phyloP scores from a whole-genome alignment of 805 yeast genomes.

The Wickerhamomyces rabaulensis region DNA sequence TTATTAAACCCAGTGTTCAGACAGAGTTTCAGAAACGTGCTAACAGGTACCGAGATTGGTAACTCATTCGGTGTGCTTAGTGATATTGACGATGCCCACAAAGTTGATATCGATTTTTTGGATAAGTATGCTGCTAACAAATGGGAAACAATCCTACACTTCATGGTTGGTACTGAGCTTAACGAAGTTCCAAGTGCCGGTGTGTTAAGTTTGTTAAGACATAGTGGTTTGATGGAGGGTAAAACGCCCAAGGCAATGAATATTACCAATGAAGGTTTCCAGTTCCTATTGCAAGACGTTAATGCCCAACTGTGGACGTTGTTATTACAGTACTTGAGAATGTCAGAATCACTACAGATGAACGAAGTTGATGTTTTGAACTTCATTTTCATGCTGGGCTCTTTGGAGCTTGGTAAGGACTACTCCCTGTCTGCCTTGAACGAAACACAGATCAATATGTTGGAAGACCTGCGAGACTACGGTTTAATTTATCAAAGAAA shows the following conservation, averaged over 20 bases:
- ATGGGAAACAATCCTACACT: slow-evolving; percentile 95
- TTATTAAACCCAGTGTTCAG: slow-evolving; percentile 71
- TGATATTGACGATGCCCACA: slow-evolving; percentile 47
- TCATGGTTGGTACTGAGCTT: slow-evolving; percentile 92
- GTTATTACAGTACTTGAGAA: slow-evolving; percentile 76
- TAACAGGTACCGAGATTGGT: slow-evolving; percentile 70
- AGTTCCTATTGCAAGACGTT: slow-evolving; percentile 85
- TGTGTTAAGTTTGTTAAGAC: slow-evolving; percentile 68
- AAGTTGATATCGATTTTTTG: slow-evolving; percentile 58
- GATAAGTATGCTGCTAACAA: slow-evolving; percentile 77
- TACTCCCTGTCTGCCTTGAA: slow-evolving; percentile 68
- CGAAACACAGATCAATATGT: slow-evolving; percentile 78
- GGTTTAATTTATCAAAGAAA: slow-evolving; percentile 77
- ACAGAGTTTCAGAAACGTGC: slow-evolving; percentile 69
- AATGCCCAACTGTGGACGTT: slow-evolving; percentile 95
- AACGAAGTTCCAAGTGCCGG: slow-evolving; percentile 70
- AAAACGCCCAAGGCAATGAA: slow-evolving; percentile 37
- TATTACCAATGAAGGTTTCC: slow-evolving; percentile 91
- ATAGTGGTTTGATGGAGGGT: slow-evolving; percentile 86
- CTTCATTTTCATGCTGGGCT: slow-evolving; percentile 89
- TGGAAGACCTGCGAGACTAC: slow-evolving; percentile 85
- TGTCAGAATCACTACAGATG: slow-evolving; percentile 81
- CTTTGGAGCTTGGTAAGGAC: slow-evolving; percentile 84
- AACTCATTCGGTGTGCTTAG: slow-evolving; percentile 76
- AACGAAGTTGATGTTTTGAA: slow-evolving; percentile 94